Evolutionary conservation across 1,284 basidiomycete genomes (phyloP).

Genomic region (Melampsora larici-populina): DNA sequence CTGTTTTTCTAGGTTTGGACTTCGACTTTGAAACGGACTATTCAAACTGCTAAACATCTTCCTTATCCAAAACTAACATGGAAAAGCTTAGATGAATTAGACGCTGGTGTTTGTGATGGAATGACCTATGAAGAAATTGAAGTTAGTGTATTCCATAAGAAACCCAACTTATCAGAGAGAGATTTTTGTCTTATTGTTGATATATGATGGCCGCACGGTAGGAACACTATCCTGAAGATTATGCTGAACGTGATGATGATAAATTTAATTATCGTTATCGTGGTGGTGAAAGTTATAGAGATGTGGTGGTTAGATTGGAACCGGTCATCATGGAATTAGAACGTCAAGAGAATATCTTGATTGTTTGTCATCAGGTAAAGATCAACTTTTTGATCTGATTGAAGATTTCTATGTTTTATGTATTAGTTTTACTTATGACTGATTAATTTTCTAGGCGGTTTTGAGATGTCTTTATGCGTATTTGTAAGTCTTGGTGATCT

Average conservation of each 20-base stretch:
- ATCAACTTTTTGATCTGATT: background rate
- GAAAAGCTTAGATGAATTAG: conserved; percentile 97
- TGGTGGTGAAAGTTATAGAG: conserved; percentile 89
- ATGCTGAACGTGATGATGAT: conserved; percentile 96
- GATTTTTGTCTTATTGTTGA: too few relatives aligned
- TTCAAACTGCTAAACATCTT: conserved; percentile 78
- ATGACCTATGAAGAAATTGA: conserved; percentile 99
- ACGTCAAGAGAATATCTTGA: conserved; percentile 91
- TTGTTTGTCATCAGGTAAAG: conserved; percentile 82
- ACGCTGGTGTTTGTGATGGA: conserved; percentile 97
- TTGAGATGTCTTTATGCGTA: conserved; percentile 69
- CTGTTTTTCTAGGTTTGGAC: conserved; percentile 70
- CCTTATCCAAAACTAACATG: conserved; percentile 91
- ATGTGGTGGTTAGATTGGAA: conserved; percentile 85
- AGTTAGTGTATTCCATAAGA: conserved; percentile 60
- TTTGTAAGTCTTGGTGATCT: conserved; percentile 44
- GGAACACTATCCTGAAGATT: conserved; percentile 73
- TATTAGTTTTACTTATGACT: background rate
- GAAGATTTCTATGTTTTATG: background rate
- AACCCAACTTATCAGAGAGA: too few relatives aligned
- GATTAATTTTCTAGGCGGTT: conserved; percentile 59
- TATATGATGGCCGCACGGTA: too few relatives aligned
- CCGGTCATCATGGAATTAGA: conserved; percentile 99
- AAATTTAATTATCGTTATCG: conserved; percentile 90
- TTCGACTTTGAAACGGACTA: conserved; percentile 85